phyloP scores from a whole-genome alignment of 352 stramenopile species.

The Globisporangium nodosum region DNA sequence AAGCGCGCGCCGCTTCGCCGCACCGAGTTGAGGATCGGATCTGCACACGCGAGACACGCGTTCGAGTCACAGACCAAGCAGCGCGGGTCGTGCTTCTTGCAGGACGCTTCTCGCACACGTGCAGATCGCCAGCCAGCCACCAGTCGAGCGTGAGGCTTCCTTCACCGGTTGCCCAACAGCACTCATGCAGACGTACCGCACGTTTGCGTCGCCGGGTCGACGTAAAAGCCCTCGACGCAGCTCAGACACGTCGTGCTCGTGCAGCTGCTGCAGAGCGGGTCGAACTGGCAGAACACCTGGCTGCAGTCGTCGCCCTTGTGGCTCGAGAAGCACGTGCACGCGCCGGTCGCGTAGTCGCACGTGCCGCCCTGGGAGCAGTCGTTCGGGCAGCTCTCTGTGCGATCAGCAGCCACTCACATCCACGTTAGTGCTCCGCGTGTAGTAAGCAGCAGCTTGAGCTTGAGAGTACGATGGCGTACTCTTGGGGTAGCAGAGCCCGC shows the following conservation, averaged over 20 bases:
- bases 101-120: constrained; percentile 44
- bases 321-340: constrained; percentile 71
- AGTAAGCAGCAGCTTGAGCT: background rate
- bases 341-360: constrained; percentile 89
- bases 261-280: constrained; percentile 86
- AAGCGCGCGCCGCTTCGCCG: constrained; percentile 79
- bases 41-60: constrained; percentile 84
- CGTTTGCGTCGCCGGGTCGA: constrained; percentile 49
- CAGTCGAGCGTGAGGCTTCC: background rate
- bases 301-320: constrained; percentile 81
- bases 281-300: constrained; percentile 60
- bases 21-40: constrained; percentile 89
- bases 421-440: constrained; percentile 8
- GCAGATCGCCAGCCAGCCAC: background rate
- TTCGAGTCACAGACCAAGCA: constrained; percentile 82
- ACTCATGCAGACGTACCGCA: constrained; percentile 38
- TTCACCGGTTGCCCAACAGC: too few relatives aligned
- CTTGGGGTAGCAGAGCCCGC: constrained; percentile 88
- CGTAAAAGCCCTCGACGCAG: constrained; percentile 86
- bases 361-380: constrained; percentile 84
- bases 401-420: background rate
- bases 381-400: constrained; percentile 67
- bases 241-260: constrained; percentile 68
- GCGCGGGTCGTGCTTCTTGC: constrained; percentile 85
- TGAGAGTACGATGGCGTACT: constrained; percentile 20